Conservation (phyloP, 345 rosid species). For the Reutealis trisperma region DNA sequence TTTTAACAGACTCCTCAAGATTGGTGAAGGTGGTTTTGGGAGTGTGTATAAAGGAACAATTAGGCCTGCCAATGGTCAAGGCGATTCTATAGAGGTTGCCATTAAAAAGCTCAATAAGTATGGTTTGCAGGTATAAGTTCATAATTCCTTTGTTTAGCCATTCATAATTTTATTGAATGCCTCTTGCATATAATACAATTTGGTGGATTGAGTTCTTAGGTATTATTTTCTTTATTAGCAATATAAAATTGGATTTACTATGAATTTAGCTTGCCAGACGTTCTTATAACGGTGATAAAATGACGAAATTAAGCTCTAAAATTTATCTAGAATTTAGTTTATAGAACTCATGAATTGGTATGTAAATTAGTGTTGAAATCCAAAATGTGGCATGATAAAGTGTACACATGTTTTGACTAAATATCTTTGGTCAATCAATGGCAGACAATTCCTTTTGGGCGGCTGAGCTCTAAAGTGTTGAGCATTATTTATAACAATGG, state of each 20-base stretch:
- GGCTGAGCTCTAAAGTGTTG: neutral
- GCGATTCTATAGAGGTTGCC: slow-evolving; percentile 58
- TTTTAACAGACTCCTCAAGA: slow-evolving; percentile 61
- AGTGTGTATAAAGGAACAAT: slow-evolving; percentile 81
- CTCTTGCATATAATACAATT: neutral
- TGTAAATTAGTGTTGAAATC: neutral
- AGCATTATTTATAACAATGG: neutral
- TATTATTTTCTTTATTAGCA: neutral
- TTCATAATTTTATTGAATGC: neutral
- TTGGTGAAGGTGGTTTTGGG: slow-evolving; percentile 99
- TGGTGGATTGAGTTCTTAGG: neutral
- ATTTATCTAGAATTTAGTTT: neutral
- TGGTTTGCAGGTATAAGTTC: slow-evolving; percentile 69
- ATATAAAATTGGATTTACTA: neutral
- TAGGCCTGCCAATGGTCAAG: slow-evolving; percentile 33
- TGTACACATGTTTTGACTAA: neutral
- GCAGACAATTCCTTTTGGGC: neutral
- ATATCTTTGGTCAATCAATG: neutral
- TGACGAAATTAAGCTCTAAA: neutral
- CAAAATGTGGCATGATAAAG: neutral
- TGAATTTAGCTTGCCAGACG: neutral
- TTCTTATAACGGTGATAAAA: too few species aligned
- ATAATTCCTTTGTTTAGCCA: neutral
- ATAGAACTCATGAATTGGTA: neutral
- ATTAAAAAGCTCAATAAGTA: slow-evolving; percentile 79